Base-by-base conservation (phyloP, 2,329 filamentous ascomycete genomes). In the Colletotrichum sp. region DNA sequence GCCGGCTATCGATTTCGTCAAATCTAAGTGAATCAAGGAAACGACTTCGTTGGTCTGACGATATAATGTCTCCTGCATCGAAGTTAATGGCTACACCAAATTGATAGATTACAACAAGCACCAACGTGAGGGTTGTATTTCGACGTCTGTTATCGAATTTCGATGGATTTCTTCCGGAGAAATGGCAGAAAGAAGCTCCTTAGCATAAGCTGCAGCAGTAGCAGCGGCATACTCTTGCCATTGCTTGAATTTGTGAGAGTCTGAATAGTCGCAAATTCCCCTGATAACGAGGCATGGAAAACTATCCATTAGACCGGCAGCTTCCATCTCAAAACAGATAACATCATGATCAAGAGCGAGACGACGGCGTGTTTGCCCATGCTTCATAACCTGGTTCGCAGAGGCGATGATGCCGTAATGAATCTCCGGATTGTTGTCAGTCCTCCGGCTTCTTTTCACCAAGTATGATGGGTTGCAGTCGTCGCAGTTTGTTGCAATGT, bases 241-340 rank as follows among this genome's bases (percentile, higher is more conserved):
- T 4, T 27, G 25, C 9, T 87, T 82, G 57, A 80, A 81, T 73
- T 86, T 87, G 71, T 86, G 84, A 0, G 79, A 80, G 66, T 87
- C 85, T 3, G 83, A 78, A 65, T 86, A 87, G 52, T 85, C 82
- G 32, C 82, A 87, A 1, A 86, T 83, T 0, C 84, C 85, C 5
- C 84, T 80, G 12, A 87, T 82, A 0, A 83, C 78, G 0, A 86
- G 36, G n/a, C 82, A 86, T 0, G 82, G 82, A 4, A 84, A 78
- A 0, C 76, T 71, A 5, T 79, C 73, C 72, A 76, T 78, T 1
- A 83, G 22, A 0, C 81, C 82, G 0, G 81, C 80, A 1, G 79
- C 80, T 44, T 82, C 81, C 82, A 82, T 83, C 66, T 83, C 82
- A 61, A 83, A 79, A 27, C 81, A 81, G 2, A 79, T 49, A 2